Evolutionary conservation across 805 yeast genomes (phyloP), one percentile per base, ranked within the genome.

Genomic region (Lipomyces kockii): DNA sequence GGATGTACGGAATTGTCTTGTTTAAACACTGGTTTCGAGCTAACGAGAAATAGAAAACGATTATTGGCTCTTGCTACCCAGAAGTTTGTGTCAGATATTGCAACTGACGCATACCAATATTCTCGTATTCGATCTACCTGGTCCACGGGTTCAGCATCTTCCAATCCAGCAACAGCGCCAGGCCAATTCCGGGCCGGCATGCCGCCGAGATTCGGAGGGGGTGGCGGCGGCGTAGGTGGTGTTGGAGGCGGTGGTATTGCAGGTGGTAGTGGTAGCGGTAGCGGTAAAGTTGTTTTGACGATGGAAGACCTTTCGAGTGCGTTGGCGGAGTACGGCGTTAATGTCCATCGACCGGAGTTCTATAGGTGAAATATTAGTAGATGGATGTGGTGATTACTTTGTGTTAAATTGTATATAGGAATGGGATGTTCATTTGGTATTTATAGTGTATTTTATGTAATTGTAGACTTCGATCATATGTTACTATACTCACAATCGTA

Each of bases 91-190:
- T 87, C 93, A 68, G 99, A 95, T 77, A 88, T 95, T 37, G 97
- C 99, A 1, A 91, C 92, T 17, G 98, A 95, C 76, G 98, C 99
- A 0, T 95, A 92, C 76, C 99, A 95, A 77, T 93, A 92, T 76
- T 90, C 97, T 8, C 83, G 98, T 68, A 95, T 95, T 72, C 84
- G 98, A 70, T 91, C 95, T n/a, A 83, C 91, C 3, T 87, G 92
- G 12, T 87, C 97, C 0, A 96, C 93, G n/a, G 43, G 67, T 9
- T 66, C 73, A 17, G 46, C 72, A 3, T 88, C 90, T 74, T 88
- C 89, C 74, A 91, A 91, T 75, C 97, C 97, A 7, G 97, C 91
- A 76, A 89, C 87, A 1, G 59, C 69, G 14, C 53, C 54, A 2
- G 66, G 72, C 55, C 72, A 69, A 55, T 62, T 70, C 63, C 59